A percentile compares a stretch with the other conserved stretches of the same genome.
Conservation (phyloP, 495 filamentous ascomycete genomes). For the Parachaetomium inaequale region DNA sequence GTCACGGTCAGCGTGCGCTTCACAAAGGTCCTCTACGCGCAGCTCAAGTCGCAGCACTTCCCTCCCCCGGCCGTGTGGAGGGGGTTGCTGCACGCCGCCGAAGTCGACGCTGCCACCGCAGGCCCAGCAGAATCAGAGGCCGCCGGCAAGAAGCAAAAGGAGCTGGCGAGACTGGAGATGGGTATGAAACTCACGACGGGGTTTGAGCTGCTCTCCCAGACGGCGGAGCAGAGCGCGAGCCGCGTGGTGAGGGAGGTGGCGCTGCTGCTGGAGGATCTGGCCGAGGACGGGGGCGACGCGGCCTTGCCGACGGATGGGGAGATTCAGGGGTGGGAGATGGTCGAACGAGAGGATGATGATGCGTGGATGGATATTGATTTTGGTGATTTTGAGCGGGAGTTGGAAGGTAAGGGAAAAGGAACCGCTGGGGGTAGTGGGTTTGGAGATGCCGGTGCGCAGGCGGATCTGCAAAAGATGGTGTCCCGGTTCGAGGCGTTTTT, state of each 20-base stretch:
- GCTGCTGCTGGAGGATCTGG: constrained; percentile 67
- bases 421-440: constrained; percentile 45
- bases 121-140: constrained; percentile 22
- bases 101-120: constrained; percentile 7
- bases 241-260: constrained; percentile 66
- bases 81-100: constrained; percentile 27
- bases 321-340: constrained; percentile 63
- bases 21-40: constrained; percentile 85
- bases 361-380: constrained; percentile 93
- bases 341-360: constrained; percentile 68
- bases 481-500: constrained; percentile 88
- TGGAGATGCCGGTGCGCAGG: constrained; percentile 75
- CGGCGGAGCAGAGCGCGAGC: constrained; percentile 62
- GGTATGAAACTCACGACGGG: constrained; percentile 90
- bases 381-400: constrained; percentile 77
- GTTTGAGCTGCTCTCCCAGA: constrained; percentile 79
- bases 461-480: constrained; percentile 84
- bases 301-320: constrained; percentile 68
- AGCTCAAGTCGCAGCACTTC: constrained; percentile 89
- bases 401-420: constrained; percentile 36
- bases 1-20: constrained; percentile 75
- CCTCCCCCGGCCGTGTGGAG: constrained; percentile 62
- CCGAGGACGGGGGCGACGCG: constrained; percentile 49
- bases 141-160: background rate
- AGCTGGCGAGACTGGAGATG: constrained; percentile 55